Percentiles rank a stretch among this genome's conserved stretches.
Conservation (phyloP, 73 alveolate genomes). For the Paramecium primaurelia region DNA sequence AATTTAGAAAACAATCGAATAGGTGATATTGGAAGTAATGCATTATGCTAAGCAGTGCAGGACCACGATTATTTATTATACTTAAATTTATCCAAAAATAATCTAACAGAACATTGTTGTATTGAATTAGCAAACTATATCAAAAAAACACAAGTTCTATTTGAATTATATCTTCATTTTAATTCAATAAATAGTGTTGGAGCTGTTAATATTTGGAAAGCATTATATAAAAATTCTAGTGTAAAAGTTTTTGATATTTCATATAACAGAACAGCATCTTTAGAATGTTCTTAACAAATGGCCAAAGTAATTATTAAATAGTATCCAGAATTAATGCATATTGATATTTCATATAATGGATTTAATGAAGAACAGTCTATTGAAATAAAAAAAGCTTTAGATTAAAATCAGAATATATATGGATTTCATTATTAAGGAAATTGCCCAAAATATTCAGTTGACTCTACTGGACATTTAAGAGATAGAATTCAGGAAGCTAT, state of each 20-base stretch:
- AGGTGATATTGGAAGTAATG: constrained; percentile 28
- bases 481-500: constrained; percentile 8
- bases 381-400: constrained; percentile 14
- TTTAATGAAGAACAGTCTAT: constrained; percentile 35
- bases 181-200: neutral
- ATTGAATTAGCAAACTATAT: constrained; percentile 1
- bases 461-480: constrained; percentile 41
- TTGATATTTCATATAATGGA: constrained; percentile 55
- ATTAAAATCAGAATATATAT: constrained; percentile 26
- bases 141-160: neutral
- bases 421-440: constrained; percentile 60
- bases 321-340: constrained; percentile 56
- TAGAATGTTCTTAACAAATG: constrained; percentile 23
- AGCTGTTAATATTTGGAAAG: constrained; percentile 39
- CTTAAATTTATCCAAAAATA: constrained; percentile 6
- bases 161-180: constrained; percentile 39
- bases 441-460: constrained; percentile 43
- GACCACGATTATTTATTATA: constrained; percentile 14
- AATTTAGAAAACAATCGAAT: constrained; percentile 36
- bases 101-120: constrained; percentile 33
- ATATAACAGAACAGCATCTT: constrained; percentile 53
- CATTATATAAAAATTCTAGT: constrained; percentile 15
- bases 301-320: constrained; percentile 35
- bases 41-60: neutral
- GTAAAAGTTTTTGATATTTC: constrained; percentile 45